Base-by-base conservation (phyloP, 306 rosid species). In the Castanea crenata region DNA sequence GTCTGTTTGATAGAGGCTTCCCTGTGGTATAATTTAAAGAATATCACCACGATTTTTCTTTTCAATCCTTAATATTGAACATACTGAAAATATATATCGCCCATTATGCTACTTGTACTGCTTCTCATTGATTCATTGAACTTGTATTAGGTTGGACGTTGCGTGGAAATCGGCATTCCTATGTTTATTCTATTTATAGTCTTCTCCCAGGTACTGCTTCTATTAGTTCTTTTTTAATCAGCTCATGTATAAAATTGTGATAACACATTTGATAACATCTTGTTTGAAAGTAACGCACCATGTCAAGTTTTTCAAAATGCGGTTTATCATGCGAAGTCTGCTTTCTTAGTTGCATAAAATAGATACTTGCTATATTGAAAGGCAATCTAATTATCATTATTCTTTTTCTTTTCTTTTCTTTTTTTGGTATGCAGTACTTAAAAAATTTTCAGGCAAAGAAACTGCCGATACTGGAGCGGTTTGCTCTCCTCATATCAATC, bases 161-260 rank as follows among this genome's bases (percentile, higher is more conserved):
- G 99, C 57, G 99, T 96, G 49, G 98, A 96, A 87, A 88, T 93
- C 76, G 99, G 99, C 86, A 82, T 96, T 78, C 97, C 99, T 27
- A 96, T 96, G 99, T 85, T 96, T 41, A 76, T 96, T 78, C 83
- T 96, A 51, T 95, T 93, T 85, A 78, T 89, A 77, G 92, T 52
- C 75, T 89, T 91, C 86, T 93, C 99, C 51, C 99, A 96, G 97
- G 99, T 95, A 71, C 25, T 78, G 34, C 38, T 76, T 27, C 73
- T 74, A 4, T 38, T 69, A 44, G 38, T 59, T 38, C 41, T 35
- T 6, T 11, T 14, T 44, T 71, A 4, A 54, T 4, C 54, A 52
- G 35, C 27, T 34, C 56, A 59, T 73, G 21, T 12, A 41, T 41
- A 41, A 41, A 18, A 61, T 15, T 54, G n/a, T 29, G 10, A 29